Conservation (phyloP, 306 rosid genomes). For the Senna siamea region DNA sequence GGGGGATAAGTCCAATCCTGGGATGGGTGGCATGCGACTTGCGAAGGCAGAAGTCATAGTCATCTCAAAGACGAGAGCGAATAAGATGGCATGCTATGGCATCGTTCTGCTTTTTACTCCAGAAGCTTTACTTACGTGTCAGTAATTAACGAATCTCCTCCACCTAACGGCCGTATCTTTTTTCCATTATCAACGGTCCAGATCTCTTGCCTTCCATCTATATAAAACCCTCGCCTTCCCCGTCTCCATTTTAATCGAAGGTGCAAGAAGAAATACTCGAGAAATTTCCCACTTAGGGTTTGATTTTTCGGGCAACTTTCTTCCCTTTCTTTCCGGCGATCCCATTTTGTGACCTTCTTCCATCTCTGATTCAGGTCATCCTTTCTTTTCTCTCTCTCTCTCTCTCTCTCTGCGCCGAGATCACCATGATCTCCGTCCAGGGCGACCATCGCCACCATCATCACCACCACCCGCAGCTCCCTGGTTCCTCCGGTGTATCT, state of each 20-base stretch:
- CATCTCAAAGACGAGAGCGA: no score
- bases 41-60: no score
- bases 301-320: not conserved
- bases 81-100: no score
- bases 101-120: no score
- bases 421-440: constrained; percentile 75
- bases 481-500: constrained; percentile 40
- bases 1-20: no score
- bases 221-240: not conserved
- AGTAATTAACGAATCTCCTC: not conserved
- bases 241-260: not conserved
- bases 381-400: not conserved
- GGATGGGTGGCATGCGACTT: no score
- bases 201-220: not conserved
- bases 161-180: not conserved
- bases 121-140: constrained; percentile 12
- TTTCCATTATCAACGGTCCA: not conserved
- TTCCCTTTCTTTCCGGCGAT: not conserved
- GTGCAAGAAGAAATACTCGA: constrained; percentile 4
- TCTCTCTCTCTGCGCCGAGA: not conserved
- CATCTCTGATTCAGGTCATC: constrained; percentile 30
- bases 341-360: not conserved
- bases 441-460: constrained; percentile 64
- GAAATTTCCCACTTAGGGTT: constrained; percentile 25
- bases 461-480: constrained; percentile 51